Percentiles rank a stretch among this genome's conserved stretches.
These are phyloP conservation scores for Fraxinus floribunda DNA, from an alignment of 305 asterid species.

Conservation along the genomic window DNA sequence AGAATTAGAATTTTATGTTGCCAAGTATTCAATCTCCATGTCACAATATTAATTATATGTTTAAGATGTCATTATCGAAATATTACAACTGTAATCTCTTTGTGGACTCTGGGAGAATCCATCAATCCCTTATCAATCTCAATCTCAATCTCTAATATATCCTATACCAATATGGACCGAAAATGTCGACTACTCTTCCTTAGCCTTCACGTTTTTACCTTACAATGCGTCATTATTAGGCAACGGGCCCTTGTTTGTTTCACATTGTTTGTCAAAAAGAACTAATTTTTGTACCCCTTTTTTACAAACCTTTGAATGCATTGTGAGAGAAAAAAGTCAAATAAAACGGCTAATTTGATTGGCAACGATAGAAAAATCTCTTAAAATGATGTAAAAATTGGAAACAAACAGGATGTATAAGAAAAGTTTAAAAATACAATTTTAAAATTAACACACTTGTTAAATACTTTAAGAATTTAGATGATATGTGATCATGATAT, in stretches of 20 bases:
- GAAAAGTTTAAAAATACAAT: no score
- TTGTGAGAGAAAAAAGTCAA: no score
- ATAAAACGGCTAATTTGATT: no score
- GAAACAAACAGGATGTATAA: no score
- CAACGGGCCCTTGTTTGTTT: no score
- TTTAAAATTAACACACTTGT: neutral
- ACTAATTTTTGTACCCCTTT: no score
- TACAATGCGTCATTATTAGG: neutral
- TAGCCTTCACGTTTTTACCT: neutral
- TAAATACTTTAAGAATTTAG: no score
- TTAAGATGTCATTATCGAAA: neutral
- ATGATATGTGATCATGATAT: neutral
- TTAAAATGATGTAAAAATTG: no score
- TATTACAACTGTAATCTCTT: neutral
- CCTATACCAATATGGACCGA: neutral
- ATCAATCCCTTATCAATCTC: neutral
- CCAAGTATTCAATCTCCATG: neutral
- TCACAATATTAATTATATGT: neutral
- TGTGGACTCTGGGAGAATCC: neutral
- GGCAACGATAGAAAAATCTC: no score
- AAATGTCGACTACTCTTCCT: neutral
- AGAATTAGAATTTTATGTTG: neutral
- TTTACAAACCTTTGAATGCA: no score
- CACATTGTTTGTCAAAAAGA: no score
- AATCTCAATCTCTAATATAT: neutral